Base-by-base conservation (phyloP, 768 basidiomycete genomes). In the Mycena olivaceomarginata region DNA sequence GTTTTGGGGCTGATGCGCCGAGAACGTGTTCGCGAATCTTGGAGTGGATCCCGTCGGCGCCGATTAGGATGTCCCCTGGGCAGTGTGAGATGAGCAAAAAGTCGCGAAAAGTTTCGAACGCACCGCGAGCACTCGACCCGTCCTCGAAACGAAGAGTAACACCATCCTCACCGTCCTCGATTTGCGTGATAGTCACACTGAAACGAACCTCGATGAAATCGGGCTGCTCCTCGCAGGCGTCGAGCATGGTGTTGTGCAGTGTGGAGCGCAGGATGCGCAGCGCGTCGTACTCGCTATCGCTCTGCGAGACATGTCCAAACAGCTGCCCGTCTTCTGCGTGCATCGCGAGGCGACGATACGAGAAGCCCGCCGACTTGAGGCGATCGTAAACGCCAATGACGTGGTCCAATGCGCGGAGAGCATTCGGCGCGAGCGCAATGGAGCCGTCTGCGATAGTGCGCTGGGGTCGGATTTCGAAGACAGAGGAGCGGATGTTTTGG, bases 11-110 rank as follows among this genome's bases (percentile, higher is more conserved):
- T 37, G 15, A 8, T 2, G 59, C 8, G 22, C 59, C 31, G 31
- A 60, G 59, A 16, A 60, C 59, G 59, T 60, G 59, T 37, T 37
- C 22, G 59, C 59, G 59, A 8, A 60, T 37, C 39, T 60, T 60
- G 59, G 59, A 60, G 59, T 60, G 59, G 6, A 60, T 60, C 5
- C 59, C 59, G 37, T 60, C 59, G 13, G 59, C 59, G 37, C 59
- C 59, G 31, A 60, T 60, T 16, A 60, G 16, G 37, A 60, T 60
- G 22, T 60, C 59, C 22, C 59, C 59, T 60, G 12, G 16, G 46
- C 4, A 18, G 46, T 18, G 46, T 18, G 46, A 18, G 18, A 18
- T 18, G 15, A 48, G 46, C 15, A 13, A 18, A 48, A 18, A 48
- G 46, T 18, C 7, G 0, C 6, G 46, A 48, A 18, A 13, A 48